These are phyloP conservation scores for Tripterygium wilfordii DNA, from an alignment of 177 flowering plant species.

Conservation along the genomic window DNA sequence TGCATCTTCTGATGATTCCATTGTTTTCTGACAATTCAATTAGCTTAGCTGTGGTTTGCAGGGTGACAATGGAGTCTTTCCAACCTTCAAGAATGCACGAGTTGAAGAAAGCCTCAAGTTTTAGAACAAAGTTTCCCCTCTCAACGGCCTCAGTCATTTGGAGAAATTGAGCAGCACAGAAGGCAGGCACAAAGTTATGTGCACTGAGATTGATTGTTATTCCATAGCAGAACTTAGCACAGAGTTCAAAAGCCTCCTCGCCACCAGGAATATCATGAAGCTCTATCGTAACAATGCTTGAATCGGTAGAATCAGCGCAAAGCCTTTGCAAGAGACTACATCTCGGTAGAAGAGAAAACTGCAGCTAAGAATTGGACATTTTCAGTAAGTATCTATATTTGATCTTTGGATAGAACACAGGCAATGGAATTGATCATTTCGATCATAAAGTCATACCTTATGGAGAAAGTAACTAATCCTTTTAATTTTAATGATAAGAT, in stretches of 20 bases:
- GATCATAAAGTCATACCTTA: constrained; percentile 36
- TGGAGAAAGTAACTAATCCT: constrained; percentile 62
- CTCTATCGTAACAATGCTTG: constrained; percentile 25
- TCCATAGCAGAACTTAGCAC: constrained; percentile 91
- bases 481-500: constrained; percentile 60
- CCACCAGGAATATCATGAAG: constrained; percentile 90
- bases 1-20: constrained; percentile 69
- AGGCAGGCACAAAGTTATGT: constrained; percentile 59
- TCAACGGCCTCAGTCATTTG: constrained; percentile 72
- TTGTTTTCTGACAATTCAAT: constrained; percentile 71
- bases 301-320: constrained; percentile 33
- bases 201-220: constrained; percentile 71
- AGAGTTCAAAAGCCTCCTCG: constrained; percentile 81
- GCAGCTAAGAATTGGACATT: constrained; percentile 22
- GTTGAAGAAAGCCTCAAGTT: constrained; percentile 71
- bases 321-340: constrained; percentile 71
- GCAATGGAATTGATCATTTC: neutral
- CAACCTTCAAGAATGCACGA: constrained; percentile 87
- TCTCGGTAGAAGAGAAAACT: constrained; percentile 71
- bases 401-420: neutral
- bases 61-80: constrained; percentile 74
- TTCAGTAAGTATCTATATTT: too few species aligned
- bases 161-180: constrained; percentile 82
- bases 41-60: constrained; percentile 43
- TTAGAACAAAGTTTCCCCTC: constrained; percentile 57